Conservation (phyloP, 805 yeast genomes). For the Metschnikowia henanensis region DNA sequence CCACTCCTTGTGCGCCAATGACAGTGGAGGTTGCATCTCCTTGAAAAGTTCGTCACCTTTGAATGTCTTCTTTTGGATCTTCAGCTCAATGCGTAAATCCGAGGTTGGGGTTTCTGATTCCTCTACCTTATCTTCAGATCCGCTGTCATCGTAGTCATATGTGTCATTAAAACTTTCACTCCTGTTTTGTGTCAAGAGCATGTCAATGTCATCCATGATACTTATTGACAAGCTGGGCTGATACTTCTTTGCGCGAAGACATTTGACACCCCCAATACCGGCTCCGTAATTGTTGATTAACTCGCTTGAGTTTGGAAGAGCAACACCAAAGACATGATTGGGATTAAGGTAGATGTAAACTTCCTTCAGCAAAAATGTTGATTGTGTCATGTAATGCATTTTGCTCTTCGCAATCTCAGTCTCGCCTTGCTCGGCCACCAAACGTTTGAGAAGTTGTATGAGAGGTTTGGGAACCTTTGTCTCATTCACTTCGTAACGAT, state of each 20-base stretch:
- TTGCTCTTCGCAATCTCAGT: conserved; percentile 27
- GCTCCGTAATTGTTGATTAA: conserved; percentile 75
- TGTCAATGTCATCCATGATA: conserved; percentile 71
- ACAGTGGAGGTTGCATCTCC: conserved; percentile 48
- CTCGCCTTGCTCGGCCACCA: conserved; percentile 39
- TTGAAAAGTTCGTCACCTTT: conserved; percentile 51
- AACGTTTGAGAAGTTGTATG: conserved; percentile 29
- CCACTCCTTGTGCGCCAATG: conserved; percentile 51
- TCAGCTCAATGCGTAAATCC: conserved; percentile 12
- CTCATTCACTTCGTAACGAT: conserved; percentile 85
- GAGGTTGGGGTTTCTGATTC: conserved; percentile 20
- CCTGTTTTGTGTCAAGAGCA: conserved; percentile 40
- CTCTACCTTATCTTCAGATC: conserved; percentile 25
- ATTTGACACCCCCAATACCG: conserved; percentile 62
- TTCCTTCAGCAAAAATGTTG: conserved; percentile 40
- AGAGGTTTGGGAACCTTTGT: conserved; percentile 51
- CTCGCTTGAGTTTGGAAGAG: conserved; percentile 74
- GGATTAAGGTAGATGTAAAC: conserved; percentile 51
- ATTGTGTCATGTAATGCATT: conserved; percentile 41
- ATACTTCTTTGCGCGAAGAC: conserved; percentile 51
- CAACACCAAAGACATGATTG: conserved; percentile 52
- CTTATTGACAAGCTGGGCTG: conserved; percentile 75
- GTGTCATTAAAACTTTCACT: conserved; percentile 32
- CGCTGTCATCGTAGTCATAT: conserved; percentile 27
- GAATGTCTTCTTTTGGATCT: conserved; percentile 18